Evolutionary conservation across 2,329 filamentous ascomycete genomes (phyloP).

Genomic region (Colletotrichum sp.): DNA sequence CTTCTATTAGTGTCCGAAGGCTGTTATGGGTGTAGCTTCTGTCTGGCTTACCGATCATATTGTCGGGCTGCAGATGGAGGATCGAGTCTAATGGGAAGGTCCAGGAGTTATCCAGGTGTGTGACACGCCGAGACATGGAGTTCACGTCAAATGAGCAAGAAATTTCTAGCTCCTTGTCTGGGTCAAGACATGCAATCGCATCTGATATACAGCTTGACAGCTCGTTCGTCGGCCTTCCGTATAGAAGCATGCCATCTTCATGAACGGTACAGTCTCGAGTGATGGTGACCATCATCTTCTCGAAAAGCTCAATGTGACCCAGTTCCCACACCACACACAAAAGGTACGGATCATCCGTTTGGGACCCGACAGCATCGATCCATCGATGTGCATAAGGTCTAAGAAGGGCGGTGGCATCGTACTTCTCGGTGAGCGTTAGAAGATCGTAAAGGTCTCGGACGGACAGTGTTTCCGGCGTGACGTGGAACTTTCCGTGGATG

Average conservation of each 20-base stretch:
- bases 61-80: background rate
- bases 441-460: background rate
- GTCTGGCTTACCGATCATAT: background rate
- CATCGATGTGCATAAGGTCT: background rate
- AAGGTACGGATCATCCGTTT: background rate
- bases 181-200: background rate
- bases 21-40: too few species aligned
- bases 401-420: background rate
- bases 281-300: background rate
- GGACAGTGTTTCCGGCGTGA: background rate
- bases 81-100: background rate
- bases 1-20: too few species aligned
- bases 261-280: background rate
- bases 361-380: background rate
- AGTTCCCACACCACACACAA: background rate
- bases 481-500: conserved; percentile 26
- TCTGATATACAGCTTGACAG: background rate
- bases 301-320: background rate
- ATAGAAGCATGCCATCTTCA: background rate
- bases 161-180: background rate
- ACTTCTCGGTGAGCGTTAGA: background rate
- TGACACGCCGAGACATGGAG: background rate
- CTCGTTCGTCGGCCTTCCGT: background rate
- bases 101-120: background rate
- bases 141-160: background rate